Percentiles rank a stretch among this genome's conserved stretches.
These are phyloP conservation scores for Parachaetomium inaequale DNA, from an alignment of 495 filamentous ascomycete species.

Conservation along the genomic window DNA sequence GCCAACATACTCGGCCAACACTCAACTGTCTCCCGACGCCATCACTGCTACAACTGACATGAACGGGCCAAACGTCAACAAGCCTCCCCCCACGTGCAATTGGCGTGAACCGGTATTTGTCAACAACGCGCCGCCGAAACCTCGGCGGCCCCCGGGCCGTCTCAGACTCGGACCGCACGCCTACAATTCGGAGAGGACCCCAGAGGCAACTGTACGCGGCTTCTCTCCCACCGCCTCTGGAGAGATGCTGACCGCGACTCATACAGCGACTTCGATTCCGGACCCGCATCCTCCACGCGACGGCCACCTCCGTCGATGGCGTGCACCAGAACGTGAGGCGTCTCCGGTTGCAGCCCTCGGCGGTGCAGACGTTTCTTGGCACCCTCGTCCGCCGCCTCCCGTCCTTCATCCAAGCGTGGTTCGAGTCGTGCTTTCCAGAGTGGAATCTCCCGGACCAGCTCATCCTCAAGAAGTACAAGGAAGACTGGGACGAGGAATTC, in stretches of 20 bases:
- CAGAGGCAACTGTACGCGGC: neutral
- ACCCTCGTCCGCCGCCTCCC: neutral
- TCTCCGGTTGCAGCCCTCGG: neutral
- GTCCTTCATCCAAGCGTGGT: neutral
- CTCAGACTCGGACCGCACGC: neutral
- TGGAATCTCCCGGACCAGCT: neutral
- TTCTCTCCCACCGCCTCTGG: neutral
- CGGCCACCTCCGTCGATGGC: neutral
- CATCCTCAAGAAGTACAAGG: neutral
- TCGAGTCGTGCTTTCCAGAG: neutral
- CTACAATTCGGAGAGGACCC: neutral
- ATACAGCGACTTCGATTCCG: neutral
- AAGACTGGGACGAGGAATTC: slow-evolving; percentile 2
- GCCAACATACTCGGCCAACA: too few relatives aligned
- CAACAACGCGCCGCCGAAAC: neutral
- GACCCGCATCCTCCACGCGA: neutral
- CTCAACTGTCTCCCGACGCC: too few relatives aligned
- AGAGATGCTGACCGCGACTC: neutral
- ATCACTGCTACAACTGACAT: too few relatives aligned
- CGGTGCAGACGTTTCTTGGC: neutral
- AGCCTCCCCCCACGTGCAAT: too few relatives aligned
- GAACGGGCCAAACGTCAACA: too few relatives aligned
- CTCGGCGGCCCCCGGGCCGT: neutral
- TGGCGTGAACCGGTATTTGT: too few relatives aligned
- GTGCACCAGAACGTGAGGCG: neutral